Base-by-base conservation (phyloP, 768 basidiomycete genomes). In the Phlegmacium glaucopus region DNA sequence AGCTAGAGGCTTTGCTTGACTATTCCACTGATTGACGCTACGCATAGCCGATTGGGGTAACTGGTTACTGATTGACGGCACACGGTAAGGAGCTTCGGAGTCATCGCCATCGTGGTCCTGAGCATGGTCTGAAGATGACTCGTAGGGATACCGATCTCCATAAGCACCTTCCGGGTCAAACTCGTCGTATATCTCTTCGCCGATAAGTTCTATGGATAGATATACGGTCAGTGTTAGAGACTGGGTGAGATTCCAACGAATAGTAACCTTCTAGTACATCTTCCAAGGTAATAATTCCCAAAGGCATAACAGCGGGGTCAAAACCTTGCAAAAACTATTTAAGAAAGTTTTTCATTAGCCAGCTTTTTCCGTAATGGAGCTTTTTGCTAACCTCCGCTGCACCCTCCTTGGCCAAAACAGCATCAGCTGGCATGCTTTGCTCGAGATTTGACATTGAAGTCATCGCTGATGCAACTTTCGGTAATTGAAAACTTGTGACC, bases 131-230 rank as follows among this genome's bases (percentile, higher is more conserved):
- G 65, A 55, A 32, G 66, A 64, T 12, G 70, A 56, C 53, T 71
- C 63, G 52, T 67, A 66, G 36, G 61, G 79, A 5, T 22, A 22
- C 22, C 22, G 22, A 59, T 74, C 77, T 10, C 73, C 79, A 51
- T 74, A 78, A n/a, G 79, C 79, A 35, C 87, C 89, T 63, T 89
- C 80, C 9, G 78, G 76, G 59, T 93, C 91, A 61, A 90, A 93
- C 67, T 94, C 92, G 59, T 94, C 90, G 50, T 89, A 90, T 44
- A 94, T 93, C 58, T 94, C 92, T 67, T 94, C 90, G 11, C 92
- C 92, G 46, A 94, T 94, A 9, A 94, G 75, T 61, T 94, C 92
- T 90, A 56, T 3, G 42, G 22, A 28, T n/a, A 32, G 37, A 34
- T n/a, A 43, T 1, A 13, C 35, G 27, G 15, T 15, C 28, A 13